phyloP scores from a whole-genome alignment of 176 grass and related monocot species.

The Oryza glaberrima region DNA sequence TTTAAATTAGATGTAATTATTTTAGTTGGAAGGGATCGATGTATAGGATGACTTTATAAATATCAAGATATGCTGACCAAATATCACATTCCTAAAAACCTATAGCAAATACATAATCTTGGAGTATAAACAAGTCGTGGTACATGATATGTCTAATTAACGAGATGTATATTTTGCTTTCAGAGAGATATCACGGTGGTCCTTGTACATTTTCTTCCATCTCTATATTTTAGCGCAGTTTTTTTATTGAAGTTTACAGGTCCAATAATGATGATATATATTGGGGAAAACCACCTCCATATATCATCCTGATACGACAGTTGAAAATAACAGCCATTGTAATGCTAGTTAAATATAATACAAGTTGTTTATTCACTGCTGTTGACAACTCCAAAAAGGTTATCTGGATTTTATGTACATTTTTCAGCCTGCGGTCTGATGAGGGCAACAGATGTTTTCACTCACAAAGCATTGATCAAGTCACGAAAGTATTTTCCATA shows the following conservation, averaged over 20 bases:
- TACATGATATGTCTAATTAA: too few species aligned
- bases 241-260: neutral
- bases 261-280: neutral
- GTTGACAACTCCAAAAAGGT: neutral
- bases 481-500: constrained; percentile 11
- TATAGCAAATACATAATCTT: too few species aligned
- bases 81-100: too few species aligned
- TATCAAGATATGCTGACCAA: too few species aligned
- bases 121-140: too few species aligned
- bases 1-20: too few species aligned
- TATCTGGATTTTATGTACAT: neutral
- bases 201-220: too few species aligned
- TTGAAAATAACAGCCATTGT: constrained; percentile 26
- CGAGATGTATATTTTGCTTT: too few species aligned
- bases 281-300: neutral
- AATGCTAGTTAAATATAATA: neutral
- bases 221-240: neutral
- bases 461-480: constrained; percentile 8
- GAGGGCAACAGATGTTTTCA: neutral
- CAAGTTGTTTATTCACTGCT: neutral
- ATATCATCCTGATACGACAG: constrained; percentile 22
- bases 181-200: too few species aligned
- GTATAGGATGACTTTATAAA: too few species aligned
- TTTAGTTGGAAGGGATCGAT: too few species aligned
- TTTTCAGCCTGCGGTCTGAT: neutral